phyloP scores from a whole-genome alignment of 495 filamentous ascomycete species.

The Platismatia glauca region DNA sequence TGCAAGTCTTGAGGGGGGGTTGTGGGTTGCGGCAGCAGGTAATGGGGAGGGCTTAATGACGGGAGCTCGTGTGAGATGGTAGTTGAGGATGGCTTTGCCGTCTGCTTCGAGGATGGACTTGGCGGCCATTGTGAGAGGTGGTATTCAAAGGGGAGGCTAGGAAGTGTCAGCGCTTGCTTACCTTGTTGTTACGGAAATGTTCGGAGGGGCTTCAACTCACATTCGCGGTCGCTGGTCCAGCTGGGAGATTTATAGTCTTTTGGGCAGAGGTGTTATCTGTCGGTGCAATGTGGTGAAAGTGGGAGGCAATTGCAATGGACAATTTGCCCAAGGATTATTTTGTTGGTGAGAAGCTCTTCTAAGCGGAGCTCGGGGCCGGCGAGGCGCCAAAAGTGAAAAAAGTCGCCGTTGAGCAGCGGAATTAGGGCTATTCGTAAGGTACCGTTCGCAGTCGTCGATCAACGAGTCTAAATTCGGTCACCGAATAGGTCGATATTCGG shows the following conservation, averaged over 20 bases:
- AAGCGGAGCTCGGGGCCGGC: neutral
- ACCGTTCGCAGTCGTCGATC: neutral
- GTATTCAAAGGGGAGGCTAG: neutral
- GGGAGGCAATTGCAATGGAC: neutral
- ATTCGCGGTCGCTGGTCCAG: neutral
- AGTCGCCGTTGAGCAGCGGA: neutral
- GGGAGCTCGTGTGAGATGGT: conserved; percentile 96
- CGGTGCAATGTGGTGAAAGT: neutral
- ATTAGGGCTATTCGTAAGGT: too few relatives aligned
- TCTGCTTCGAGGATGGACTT: conserved; percentile 98
- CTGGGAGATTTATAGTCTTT: neutral
- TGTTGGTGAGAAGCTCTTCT: neutral
- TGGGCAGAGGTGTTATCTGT: neutral
- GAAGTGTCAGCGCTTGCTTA: conserved; percentile 2
- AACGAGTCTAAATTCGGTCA: neutral
- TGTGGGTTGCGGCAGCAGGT: conserved; percentile 75
- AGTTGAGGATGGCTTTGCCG: conserved; percentile 99
- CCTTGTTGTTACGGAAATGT: neutral
- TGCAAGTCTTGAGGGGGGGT: conserved; percentile 81
- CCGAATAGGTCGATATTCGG: neutral
- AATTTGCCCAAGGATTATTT: neutral
- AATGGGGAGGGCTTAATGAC: conserved; percentile 98
- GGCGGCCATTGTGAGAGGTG: conserved; percentile 69
- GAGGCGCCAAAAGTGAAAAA: neutral
- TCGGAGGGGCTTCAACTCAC: neutral